These are phyloP conservation scores for Evernia prunastri DNA, from an alignment of 495 filamentous ascomycete species.

Conservation along the genomic window DNA sequence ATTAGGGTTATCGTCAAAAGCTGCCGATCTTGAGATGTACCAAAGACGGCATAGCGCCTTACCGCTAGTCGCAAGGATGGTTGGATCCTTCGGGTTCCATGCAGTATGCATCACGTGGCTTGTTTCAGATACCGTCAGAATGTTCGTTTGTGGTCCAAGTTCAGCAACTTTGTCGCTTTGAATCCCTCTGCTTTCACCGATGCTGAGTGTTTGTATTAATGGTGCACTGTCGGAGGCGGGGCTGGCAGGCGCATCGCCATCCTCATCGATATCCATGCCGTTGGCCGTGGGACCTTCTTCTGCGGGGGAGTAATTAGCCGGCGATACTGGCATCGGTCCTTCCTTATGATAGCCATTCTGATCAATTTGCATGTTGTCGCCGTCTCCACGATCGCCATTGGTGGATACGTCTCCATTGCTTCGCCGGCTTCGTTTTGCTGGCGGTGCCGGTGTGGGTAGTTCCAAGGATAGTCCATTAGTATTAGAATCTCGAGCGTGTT, in stretches of 20 bases:
- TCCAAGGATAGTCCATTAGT: conserved; percentile 39
- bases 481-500: conserved; percentile 36
- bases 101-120: conserved; percentile 62
- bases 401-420: conserved; percentile 40
- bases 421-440: conserved; percentile 29
- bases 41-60: conserved; percentile 76
- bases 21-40: conserved; percentile 49
- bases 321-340: conserved; percentile 34
- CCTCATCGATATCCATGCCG: conserved; percentile 54
- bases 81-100: conserved; percentile 73
- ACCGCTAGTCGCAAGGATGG: conserved; percentile 66
- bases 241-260: conserved; percentile 36
- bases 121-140: conserved; percentile 54
- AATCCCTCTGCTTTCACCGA: conserved; percentile 62
- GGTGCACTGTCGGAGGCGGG: conserved; percentile 36
- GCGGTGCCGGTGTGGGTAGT: conserved; percentile 29
- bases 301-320: conserved; percentile 41
- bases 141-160: conserved; percentile 57
- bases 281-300: conserved; percentile 27
- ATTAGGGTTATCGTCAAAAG: conserved; percentile 37
- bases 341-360: conserved; percentile 21
- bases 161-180: conserved; percentile 62
- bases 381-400: conserved; percentile 34
- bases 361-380: conserved; percentile 29
- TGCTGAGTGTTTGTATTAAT: conserved; percentile 51